Base-by-base conservation (phyloP, 1,139 yeast species). In the Geotrichum klebahnii region DNA sequence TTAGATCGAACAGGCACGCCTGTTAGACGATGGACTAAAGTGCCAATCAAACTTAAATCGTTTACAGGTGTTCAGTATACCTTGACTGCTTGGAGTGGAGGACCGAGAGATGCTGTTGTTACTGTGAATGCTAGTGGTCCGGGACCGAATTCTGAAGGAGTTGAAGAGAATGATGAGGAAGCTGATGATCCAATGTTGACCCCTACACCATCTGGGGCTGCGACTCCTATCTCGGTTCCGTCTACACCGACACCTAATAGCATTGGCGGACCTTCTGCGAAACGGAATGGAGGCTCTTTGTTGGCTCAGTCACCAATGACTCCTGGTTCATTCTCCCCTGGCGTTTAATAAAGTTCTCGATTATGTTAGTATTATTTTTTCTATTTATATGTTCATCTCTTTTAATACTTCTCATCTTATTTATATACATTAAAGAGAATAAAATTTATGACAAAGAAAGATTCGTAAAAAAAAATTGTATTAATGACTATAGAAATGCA, bases 21-120 rank as follows among this genome's bases (percentile, higher is more conserved):
- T 20, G 71, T 73, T 34, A 71, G 76, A 50, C 72, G 69, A 57
- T 81, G 86, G 85, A 63, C 59, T 6, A 78, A 78, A 59, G 67
- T 69, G 48, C 74, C 77, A 1, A 58, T 72, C 10, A 60, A 68
- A 44, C 72, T 81, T 56, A 78, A 77, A 62, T 75, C 81, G n/a
- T 80, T 81, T 59, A 79, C 82, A 10, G 84, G 86, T 10, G 77
- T 75, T 59, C 72, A 72, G 55, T 75, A 77, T 48, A 65, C 69
- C n/a, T 68, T 79, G 54, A 62, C 64, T 5, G 62, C 71, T 3
- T 81, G 78, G 77, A 61, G 62, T 3, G 73, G 74, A 17, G 60
- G 53, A 14, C 48, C 52, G 1, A 48, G 42, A 35, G 36, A 39
- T 23, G 14, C 20, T 9, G 20, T 5, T 36, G 23, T 6, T 16